A percentile compares a stretch with the other conserved stretches of the same genome.
phyloP scores from a whole-genome alignment of 306 rosid genomes.

The Vicia faba region DNA sequence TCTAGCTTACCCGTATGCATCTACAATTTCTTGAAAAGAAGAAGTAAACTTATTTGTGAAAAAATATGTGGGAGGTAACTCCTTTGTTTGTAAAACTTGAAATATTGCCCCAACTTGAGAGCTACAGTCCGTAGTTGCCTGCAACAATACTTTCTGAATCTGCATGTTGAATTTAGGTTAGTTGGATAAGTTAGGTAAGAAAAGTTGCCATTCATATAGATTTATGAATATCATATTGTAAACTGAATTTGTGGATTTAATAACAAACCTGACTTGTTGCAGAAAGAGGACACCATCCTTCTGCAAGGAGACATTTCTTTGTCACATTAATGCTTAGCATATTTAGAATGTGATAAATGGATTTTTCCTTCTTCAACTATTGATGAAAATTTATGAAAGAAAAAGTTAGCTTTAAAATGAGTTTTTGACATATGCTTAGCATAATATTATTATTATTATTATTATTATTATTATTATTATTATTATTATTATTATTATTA shows the following conservation, averaged over 20 bases:
- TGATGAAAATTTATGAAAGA: slow-evolving; percentile 26
- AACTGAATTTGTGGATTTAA: slow-evolving; percentile 30
- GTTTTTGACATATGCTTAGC: slow-evolving; percentile 34
- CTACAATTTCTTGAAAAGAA: slow-evolving; percentile 78
- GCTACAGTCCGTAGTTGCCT: slow-evolving; percentile 61
- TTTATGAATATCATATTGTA: slow-evolving; percentile 16
- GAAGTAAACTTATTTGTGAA: slow-evolving; percentile 71
- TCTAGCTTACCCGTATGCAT: slow-evolving; percentile 91
- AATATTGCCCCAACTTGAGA: slow-evolving; percentile 70
- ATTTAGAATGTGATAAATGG: slow-evolving; percentile 74
- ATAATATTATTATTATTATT: too few relatives aligned
- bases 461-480: too few relatives aligned
- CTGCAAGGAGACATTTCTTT: slow-evolving; percentile 83
- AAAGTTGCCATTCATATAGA: slow-evolving; percentile 4
- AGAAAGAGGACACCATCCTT: slow-evolving; percentile 88
- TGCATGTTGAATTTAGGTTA: slow-evolving; percentile 39
- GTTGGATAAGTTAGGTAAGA: slow-evolving; percentile 17
- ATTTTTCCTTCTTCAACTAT: slow-evolving; percentile 80
- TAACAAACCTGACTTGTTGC: slow-evolving; percentile 72
- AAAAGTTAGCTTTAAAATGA: slow-evolving; percentile 34
- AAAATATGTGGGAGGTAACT: slow-evolving; percentile 71
- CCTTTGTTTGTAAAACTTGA: slow-evolving; percentile 72
- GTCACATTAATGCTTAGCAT: slow-evolving; percentile 91
- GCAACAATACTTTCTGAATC: slow-evolving; percentile 61
- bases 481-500: too few relatives aligned